Conservation (phyloP, 192 early-diverging fungal genomes). For the Gigaspora rosea region DNA sequence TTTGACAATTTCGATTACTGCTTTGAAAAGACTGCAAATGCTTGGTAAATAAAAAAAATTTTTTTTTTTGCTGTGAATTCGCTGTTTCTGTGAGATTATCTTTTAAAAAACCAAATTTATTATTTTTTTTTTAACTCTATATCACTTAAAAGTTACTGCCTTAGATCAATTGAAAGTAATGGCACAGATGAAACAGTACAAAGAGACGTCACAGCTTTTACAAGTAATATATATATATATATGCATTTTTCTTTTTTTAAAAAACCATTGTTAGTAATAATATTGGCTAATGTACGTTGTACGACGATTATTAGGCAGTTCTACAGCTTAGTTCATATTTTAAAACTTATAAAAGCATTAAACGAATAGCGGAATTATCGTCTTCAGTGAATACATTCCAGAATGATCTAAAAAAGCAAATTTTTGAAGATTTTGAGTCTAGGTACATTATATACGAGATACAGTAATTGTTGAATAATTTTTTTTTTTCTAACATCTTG, state of each 20-base stretch:
- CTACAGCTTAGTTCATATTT: constrained; percentile 78
- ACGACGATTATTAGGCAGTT: constrained; percentile 54
- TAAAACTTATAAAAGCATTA: constrained; percentile 69
- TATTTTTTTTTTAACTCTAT: not conserved
- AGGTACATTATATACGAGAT: constrained; percentile 45
- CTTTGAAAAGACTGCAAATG: constrained; percentile 87
- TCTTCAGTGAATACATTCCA: constrained; percentile 65
- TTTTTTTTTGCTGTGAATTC: too few relatives aligned
- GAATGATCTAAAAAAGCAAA: constrained; percentile 59
- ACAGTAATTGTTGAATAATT: not conserved
- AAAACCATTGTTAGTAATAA: not conserved
- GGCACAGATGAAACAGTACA: constrained; percentile 70
- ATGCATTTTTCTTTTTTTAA: not conserved
- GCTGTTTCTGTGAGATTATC: too few relatives aligned
- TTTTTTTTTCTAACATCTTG: not conserved
- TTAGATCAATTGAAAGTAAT: constrained; percentile 71
- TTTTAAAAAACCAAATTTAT: not conserved
- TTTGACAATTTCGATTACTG: constrained; percentile 76
- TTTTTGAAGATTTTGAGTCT: constrained; percentile 73
- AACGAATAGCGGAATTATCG: constrained; percentile 72
- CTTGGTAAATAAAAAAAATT: constrained; percentile 49
- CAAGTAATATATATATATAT: constrained; percentile 49
- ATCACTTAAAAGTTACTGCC: constrained; percentile 54
- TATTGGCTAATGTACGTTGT: not conserved
- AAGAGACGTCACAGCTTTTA: constrained; percentile 77